phyloP scores from a whole-genome alignment of 1,284 basidiomycete genomes.

The Marasmius fiardii region DNA sequence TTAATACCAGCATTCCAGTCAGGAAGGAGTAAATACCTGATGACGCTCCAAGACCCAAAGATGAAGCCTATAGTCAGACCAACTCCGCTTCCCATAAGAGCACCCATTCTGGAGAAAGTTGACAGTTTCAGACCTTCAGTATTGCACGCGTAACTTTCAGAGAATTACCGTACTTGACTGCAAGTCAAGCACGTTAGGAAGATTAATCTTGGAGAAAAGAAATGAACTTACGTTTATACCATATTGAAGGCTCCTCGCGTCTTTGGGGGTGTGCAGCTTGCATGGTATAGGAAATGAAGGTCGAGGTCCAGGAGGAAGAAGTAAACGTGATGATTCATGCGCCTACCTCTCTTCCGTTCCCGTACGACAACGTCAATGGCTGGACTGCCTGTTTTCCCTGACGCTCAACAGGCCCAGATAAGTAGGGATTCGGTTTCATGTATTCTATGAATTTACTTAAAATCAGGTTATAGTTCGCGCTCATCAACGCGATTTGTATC shows the following conservation, averaged over 20 bases:
- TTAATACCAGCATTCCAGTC: conserved; percentile 2
- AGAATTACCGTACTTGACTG: too few species aligned
- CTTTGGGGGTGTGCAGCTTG: conserved; percentile 33
- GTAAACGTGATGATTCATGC: too few species aligned
- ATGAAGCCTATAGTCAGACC: conserved; percentile 96
- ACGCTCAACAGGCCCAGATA: conserved; percentile 82
- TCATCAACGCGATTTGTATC: conserved; percentile 81
- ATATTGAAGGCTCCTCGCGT: conserved; percentile 58
- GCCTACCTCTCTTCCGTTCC: too few species aligned
- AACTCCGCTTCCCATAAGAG: conserved; percentile 88
- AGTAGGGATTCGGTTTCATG: conserved; percentile 45
- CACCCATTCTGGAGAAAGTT: conserved; percentile 81
- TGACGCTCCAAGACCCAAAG: conserved; percentile 87
- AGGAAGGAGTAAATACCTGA: conserved; percentile 55
- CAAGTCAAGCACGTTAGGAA: conserved; percentile 11
- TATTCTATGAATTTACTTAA: too few species aligned
- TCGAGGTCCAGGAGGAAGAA: conserved; percentile 1
- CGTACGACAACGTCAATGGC: conserved; percentile 4
- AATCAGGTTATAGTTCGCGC: conserved; percentile 60
- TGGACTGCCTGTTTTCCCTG: conserved; percentile 50
- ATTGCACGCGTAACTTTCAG: too few species aligned
- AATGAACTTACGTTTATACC: conserved; percentile 65
- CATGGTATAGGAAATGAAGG: conserved; percentile 30
- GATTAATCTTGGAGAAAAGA: conserved; percentile 5
- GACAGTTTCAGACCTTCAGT: background rate